Evolutionary conservation across 2,329 filamentous ascomycete genomes (phyloP), one percentile per base, ranked within the genome.

Genomic region (Neofusicoccum sp.): DNA sequence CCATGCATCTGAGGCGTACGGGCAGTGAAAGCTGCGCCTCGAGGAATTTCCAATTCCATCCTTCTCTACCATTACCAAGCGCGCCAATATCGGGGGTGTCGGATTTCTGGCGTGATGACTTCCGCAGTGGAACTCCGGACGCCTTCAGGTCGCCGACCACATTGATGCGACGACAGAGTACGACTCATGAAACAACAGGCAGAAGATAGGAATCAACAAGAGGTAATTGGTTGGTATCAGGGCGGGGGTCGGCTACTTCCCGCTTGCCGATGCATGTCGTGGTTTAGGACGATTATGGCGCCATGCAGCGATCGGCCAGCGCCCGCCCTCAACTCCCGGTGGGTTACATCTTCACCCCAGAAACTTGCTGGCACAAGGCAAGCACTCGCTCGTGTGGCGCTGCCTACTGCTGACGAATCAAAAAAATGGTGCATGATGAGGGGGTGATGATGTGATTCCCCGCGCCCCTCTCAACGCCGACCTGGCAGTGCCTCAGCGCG

Each of bases 371-470:
- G 34, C 49, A 30, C 24, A 8, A 41, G 36, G 12, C 26, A 20
- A n/a, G 33, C 30, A 33, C 33, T 7, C 20, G 7, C 14, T 30
- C 14, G 4, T 38, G 6, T 31, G 49, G 49, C 5, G 28, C 9
- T 14, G 33, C 14, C 26, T 38, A 9, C 36, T 59, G 44, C 45
- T 51, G 57, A 60, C 57, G 34, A 60, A 60, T 60, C 30, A 33
- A 26, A 31, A 16, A 9, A 49, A 45, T 60, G 57, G 28, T 60
- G 57, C 24, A n/a, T 60, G 44, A 49, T 48, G 57, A 60, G 57
- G 57, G 57, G 45, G 11, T n/a, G 44, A 60, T 60, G 57, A 51
- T 60, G 57, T 60, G 45, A 60, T 60, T n/a, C 30, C 44, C 45
- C 45, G 26, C n/a, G 34, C 44, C 57, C 57, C 57, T 51, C 45